Percentiles rank a stretch among this genome's conserved stretches.
Evolutionary conservation across 2,329 filamentous ascomycete species (phyloP).

Genomic region (Venturiaceae sp.): DNA sequence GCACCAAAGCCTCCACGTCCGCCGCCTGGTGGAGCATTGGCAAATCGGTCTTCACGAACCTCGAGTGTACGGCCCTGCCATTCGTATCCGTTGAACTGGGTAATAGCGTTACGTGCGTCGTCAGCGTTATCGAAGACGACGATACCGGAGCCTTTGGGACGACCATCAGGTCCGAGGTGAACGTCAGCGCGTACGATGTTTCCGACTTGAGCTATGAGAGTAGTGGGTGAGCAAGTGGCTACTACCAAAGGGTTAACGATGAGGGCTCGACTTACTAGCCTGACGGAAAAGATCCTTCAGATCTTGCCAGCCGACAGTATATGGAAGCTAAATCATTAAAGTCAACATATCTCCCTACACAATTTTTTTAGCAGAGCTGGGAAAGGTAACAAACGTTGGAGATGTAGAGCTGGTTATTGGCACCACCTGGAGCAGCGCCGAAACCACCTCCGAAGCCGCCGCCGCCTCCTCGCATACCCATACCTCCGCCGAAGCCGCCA

Average conservation of each 20-base stretch:
- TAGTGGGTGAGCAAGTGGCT: constrained; percentile 39
- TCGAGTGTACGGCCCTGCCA: constrained; percentile 93
- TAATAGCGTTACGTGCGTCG: constrained; percentile 90
- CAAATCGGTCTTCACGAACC: constrained; percentile 93
- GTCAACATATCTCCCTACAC: constrained; percentile 8
- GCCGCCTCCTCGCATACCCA: constrained; percentile 31
- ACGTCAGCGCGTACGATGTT: constrained; percentile 87
- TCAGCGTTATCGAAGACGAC: constrained; percentile 93
- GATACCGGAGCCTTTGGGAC: constrained; percentile 93
- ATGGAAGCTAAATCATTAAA: constrained; percentile 63
- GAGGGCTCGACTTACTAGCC: constrained; percentile 60
- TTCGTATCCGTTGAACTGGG: constrained; percentile 97
- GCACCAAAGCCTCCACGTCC: constrained; percentile 32
- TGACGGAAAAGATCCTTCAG: constrained; percentile 97
- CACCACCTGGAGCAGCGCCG: constrained; percentile 38
- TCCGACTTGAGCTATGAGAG: constrained; percentile 18
- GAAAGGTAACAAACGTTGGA: constrained; percentile 76
- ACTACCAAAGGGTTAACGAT: constrained; percentile 15
- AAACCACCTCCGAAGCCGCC: constrained; percentile 36
- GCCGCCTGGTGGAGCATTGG: constrained; percentile 45
- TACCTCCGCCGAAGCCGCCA: constrained; percentile 31
- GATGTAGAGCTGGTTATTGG: constrained; percentile 88
- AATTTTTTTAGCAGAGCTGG: constrained; percentile 11
- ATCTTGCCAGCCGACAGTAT: constrained; percentile 97
- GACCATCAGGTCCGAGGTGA: constrained; percentile 80